Conservation (phyloP, 2,329 filamentous ascomycete genomes). For the Colletotrichum cuscutae region DNA sequence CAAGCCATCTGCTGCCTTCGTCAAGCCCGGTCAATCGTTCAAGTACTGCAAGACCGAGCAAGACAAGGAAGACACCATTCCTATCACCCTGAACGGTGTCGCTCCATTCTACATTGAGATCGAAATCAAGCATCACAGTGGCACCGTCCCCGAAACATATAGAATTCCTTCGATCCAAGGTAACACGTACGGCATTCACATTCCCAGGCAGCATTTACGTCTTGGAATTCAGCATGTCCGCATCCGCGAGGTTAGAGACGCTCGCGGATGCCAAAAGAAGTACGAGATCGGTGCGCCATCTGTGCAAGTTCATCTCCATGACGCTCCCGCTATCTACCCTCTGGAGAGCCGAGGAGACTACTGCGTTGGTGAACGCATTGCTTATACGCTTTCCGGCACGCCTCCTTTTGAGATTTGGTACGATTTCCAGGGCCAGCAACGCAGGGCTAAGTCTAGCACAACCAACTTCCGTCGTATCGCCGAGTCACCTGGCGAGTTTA, state of each 20-base stretch:
- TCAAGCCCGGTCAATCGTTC: conserved; percentile 89
- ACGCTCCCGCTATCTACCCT: conserved; percentile 90
- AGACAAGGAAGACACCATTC: conserved; percentile 85
- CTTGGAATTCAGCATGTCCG: conserved; percentile 90
- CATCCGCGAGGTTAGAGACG: conserved; percentile 90
- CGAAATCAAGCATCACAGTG: conserved; percentile 91
- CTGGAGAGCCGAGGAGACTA: conserved; percentile 88
- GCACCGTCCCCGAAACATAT: conserved; percentile 81
- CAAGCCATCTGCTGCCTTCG: conserved; percentile 83
- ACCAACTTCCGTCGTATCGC: conserved; percentile 94
- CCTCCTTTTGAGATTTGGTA: conserved; percentile 95
- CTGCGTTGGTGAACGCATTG: conserved; percentile 94
- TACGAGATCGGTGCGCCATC: conserved; percentile 77
- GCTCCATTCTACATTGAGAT: conserved; percentile 92
- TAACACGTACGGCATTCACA: conserved; percentile 80
- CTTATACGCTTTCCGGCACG: conserved; percentile 89
- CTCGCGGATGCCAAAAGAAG: conserved; percentile 84
- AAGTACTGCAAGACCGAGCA: conserved; percentile 93
- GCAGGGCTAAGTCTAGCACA: conserved; percentile 81
- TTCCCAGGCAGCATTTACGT: conserved; percentile 85
- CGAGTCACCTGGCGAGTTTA: conserved; percentile 89
- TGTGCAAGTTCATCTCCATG: conserved; percentile 91
- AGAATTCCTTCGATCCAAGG: conserved; percentile 82
- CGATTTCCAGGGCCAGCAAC: conserved; percentile 81
- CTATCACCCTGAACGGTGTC: conserved; percentile 83